Evolutionary conservation across 78 protist genomes (phyloP).

Genomic region (Fonticula alba): DNA sequence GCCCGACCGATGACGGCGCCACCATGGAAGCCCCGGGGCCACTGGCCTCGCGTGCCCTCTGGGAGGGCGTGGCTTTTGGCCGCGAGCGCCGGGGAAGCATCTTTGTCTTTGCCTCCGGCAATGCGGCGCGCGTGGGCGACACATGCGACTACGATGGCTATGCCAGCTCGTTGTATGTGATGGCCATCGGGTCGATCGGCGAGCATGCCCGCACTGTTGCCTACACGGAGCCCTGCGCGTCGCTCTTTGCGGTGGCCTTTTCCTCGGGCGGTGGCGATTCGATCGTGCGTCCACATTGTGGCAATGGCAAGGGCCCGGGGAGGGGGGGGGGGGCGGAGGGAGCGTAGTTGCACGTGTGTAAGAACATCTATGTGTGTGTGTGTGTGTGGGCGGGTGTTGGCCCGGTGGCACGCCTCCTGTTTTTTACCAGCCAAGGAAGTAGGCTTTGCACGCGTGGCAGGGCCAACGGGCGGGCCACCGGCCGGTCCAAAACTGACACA

Average conservation of each 20-base stretch:
- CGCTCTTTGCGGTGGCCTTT: not conserved
- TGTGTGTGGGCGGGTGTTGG: too few species aligned
- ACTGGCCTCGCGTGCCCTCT: constrained; percentile 4
- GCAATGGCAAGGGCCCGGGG: too few species aligned
- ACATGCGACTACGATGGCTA: constrained; percentile 13
- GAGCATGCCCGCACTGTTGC: too few species aligned
- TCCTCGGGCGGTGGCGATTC: not conserved
- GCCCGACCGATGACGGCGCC: constrained; percentile 11
- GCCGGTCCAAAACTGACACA: not conserved
- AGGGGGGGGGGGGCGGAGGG: too few species aligned
- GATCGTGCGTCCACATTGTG: too few species aligned
- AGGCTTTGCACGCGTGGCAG: too few species aligned
- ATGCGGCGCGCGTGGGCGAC: constrained; percentile 1
- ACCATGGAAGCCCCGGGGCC: constrained; percentile 6
- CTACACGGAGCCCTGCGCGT: not conserved
- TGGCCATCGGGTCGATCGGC: not conserved
- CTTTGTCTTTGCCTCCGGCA: constrained; percentile 19
- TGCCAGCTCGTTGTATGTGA: not conserved
- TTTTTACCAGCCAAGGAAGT: too few species aligned
- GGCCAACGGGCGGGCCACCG: not conserved
- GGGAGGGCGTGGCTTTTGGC: not conserved
- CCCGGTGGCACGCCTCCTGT: too few species aligned
- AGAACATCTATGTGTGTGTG: too few species aligned
- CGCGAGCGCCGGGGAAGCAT: constrained; percentile 5
- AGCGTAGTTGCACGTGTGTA: too few species aligned